These are phyloP conservation scores for Globisporangium spiculum DNA, from an alignment of 352 stramenopile species.

Conservation along the genomic window DNA sequence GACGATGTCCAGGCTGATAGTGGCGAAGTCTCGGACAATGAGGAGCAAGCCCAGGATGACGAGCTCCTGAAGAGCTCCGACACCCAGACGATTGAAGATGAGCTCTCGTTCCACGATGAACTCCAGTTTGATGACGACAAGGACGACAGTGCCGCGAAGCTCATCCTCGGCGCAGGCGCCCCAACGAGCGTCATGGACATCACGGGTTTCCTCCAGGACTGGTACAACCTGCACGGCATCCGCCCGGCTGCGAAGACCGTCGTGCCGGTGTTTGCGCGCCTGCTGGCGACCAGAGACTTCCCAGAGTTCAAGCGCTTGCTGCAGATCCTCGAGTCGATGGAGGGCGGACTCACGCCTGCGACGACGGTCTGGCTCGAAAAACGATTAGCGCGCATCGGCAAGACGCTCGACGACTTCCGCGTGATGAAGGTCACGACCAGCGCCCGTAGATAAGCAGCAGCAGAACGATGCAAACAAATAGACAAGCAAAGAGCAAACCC, in stretches of 20 bases:
- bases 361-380: constrained; percentile 76
- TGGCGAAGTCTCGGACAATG: constrained; percentile 13
- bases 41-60: constrained; percentile 28
- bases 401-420: constrained; percentile 63
- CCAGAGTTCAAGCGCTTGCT: constrained; percentile 66
- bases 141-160: constrained; percentile 19
- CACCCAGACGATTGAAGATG: constrained; percentile 43
- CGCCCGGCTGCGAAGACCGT: constrained; percentile 69
- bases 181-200: constrained; percentile 58
- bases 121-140: constrained; percentile 42
- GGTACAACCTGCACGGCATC: constrained; percentile 80
- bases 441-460: constrained; percentile 9
- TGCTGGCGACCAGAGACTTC: constrained; percentile 48
- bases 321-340: constrained; percentile 77
- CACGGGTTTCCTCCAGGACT: constrained; percentile 77
- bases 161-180: constrained; percentile 35
- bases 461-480: background rate
- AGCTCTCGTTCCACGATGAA: constrained; percentile 33
- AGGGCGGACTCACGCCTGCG: constrained; percentile 56
- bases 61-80: constrained; percentile 37
- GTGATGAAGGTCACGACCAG: background rate
- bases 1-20: constrained; percentile 19
- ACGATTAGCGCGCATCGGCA: constrained; percentile 46
- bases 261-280: constrained; percentile 60
- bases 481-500: constrained; percentile 8